A percentile compares a stretch with the other conserved stretches of the same genome.
phyloP scores from a whole-genome alignment of 2,329 filamentous ascomycete species.

The Dactylellina parvicollis region DNA sequence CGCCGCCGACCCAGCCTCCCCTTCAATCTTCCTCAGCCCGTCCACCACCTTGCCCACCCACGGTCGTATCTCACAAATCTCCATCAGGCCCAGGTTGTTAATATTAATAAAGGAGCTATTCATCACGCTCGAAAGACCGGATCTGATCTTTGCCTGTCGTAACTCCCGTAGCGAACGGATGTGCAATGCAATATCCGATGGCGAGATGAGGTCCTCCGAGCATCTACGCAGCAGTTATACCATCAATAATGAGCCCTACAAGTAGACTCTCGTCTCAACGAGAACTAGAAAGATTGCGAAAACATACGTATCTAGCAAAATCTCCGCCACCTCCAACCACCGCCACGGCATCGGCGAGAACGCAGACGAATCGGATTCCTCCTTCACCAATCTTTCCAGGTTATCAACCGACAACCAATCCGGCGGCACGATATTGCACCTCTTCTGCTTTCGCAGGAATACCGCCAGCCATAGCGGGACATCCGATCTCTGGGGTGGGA shows the following conservation, averaged over 20 bases:
- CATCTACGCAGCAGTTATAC: slow-evolving; percentile 74
- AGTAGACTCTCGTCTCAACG: background rate
- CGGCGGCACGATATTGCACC: slow-evolving; percentile 90
- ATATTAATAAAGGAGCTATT: slow-evolving; percentile 60
- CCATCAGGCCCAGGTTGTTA: slow-evolving; percentile 89
- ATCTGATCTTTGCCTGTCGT: slow-evolving; percentile 85
- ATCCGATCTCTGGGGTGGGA: slow-evolving; percentile 80
- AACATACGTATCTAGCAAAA: slow-evolving; percentile 75
- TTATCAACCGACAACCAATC: slow-evolving; percentile 84
- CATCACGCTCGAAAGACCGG: slow-evolving; percentile 73
- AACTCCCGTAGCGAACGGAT: slow-evolving; percentile 82
- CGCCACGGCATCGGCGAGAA: slow-evolving; percentile 92
- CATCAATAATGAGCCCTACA: no score
- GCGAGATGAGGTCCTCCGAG: slow-evolving; percentile 38
- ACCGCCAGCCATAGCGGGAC: slow-evolving; percentile 94
- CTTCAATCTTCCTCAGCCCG: slow-evolving; percentile 82
- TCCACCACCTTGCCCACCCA: slow-evolving; percentile 89
- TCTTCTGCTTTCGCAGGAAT: slow-evolving; percentile 90
- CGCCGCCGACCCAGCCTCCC: slow-evolving; percentile 41
- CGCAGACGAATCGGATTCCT: slow-evolving; percentile 77
- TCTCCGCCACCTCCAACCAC: slow-evolving; percentile 90
- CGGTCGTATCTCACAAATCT: slow-evolving; percentile 84
- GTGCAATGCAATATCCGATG: slow-evolving; percentile 41
- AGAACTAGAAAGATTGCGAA: background rate
- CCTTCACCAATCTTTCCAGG: slow-evolving; percentile 78